Evolutionary conservation across 768 basidiomycete species (phyloP).

Genomic region (Boletus sensibilis): DNA sequence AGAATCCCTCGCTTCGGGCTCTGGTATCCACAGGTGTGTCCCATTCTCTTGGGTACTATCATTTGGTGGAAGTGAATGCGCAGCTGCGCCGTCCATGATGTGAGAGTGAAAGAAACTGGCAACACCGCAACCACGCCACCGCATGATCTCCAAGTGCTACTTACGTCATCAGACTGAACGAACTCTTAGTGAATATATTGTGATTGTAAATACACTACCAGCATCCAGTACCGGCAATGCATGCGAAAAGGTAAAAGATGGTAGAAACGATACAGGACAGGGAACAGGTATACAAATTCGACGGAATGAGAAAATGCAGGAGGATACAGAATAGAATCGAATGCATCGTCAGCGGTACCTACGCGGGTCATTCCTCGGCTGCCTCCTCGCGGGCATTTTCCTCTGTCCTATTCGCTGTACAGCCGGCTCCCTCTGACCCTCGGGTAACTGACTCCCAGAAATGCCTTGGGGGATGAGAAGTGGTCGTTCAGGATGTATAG

Average conservation of each 20-base stretch:
- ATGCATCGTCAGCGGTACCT: not conserved
- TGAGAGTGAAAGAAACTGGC: not conserved
- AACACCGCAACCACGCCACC: not conserved
- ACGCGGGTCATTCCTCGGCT: slow-evolving; percentile 5
- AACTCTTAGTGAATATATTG: no score
- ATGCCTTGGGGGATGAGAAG: not conserved
- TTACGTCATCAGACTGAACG: slow-evolving; percentile 19
- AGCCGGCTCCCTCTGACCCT: not conserved
- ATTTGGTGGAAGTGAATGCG: not conserved
- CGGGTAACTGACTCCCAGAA: not conserved
- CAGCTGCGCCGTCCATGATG: slow-evolving; percentile 13
- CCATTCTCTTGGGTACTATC: slow-evolving; percentile 5
- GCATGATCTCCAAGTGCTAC: not conserved
- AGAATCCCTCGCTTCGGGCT: slow-evolving; percentile 21
- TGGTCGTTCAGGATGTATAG: slow-evolving; percentile 10
- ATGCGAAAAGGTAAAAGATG: not conserved
- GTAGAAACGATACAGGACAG: not conserved
- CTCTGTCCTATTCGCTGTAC: slow-evolving; percentile 7
- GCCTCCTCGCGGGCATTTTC: slow-evolving; percentile 2
- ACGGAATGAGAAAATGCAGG: not conserved
- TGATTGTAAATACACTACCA: not conserved
- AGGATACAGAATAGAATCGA: not conserved
- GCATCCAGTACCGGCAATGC: not conserved
- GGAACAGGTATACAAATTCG: not conserved
- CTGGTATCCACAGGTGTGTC: slow-evolving; percentile 34